These are phyloP conservation scores for Monosporascus sp. DNA, from an alignment of 2,329 filamentous ascomycete genomes.

Conservation along the genomic window DNA sequence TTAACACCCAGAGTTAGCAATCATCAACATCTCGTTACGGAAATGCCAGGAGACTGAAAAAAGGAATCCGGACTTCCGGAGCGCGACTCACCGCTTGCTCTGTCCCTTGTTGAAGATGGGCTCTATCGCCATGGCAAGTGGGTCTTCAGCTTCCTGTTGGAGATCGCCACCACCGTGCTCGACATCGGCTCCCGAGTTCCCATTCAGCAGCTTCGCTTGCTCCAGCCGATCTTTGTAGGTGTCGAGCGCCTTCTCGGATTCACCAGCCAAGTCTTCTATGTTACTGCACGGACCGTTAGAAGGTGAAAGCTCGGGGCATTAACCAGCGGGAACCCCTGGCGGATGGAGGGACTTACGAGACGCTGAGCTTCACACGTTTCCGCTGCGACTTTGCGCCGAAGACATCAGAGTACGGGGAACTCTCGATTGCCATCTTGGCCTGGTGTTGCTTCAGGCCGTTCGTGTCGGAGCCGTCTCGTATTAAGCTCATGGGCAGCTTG, in stretches of 20 bases:
- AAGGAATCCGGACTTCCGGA: no score
- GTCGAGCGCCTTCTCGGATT: conserved; percentile 75
- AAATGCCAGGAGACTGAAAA: no score
- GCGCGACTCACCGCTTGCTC: conserved; percentile 35
- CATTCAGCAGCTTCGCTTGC: conserved; percentile 70
- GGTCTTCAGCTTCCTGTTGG: conserved; percentile 35
- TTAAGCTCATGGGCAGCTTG: conserved; percentile 93
- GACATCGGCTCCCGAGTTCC: conserved; percentile 53
- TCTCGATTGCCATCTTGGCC: conserved; percentile 90
- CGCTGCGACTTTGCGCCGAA: conserved; percentile 92
- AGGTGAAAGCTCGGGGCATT: neutral
- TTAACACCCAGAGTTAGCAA: conserved; percentile 41
- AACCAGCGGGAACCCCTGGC: neutral
- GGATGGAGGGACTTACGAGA: conserved; percentile 28
- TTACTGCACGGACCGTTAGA: conserved; percentile 42
- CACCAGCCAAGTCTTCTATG: conserved; percentile 75
- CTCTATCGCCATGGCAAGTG: conserved; percentile 63
- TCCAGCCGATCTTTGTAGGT: conserved; percentile 76
- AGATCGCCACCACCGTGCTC: conserved; percentile 32
- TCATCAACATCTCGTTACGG: neutral
- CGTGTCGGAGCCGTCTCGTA: conserved; percentile 69
- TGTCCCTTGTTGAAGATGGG: conserved; percentile 93
- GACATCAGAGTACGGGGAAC: conserved; percentile 76
- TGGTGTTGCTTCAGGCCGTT: conserved; percentile 89
- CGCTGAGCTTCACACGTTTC: conserved; percentile 85